Evolutionary conservation across 164 flowering plant genomes (phyloP), one percentile per base, ranked within the genome.

Genomic region (Pachysandra terminalis): DNA sequence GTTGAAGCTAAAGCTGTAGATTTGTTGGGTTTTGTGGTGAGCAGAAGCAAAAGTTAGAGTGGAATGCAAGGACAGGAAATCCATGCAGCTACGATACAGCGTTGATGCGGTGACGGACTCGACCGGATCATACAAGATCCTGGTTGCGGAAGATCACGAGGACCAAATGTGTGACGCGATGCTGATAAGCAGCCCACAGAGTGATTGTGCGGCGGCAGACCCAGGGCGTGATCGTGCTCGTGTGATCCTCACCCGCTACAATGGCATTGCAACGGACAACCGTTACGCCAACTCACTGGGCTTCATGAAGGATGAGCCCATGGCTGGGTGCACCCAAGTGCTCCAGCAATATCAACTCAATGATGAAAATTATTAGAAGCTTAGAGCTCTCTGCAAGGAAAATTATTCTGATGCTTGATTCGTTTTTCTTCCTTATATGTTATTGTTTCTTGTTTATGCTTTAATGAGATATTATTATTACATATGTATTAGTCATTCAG

Each of bases 201-300:
- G 9, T 0, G 65, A 63, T 63, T 91, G 94, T 60, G 56, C 73
- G 0, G 0, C 54, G 61, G 60, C 65, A 0, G 69, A 71, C 17
- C 73, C 80, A 9, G 97, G 87, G 0, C 83, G 91, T 32, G 95
- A 91, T 0, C 81, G 82, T 12, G 81, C 93, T 32, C 84, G 84
- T 27, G 87, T 89, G 19, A 73, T 84, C 70, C 84, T 89, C 70
- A 81, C 85, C 61, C 23, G 67, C 73, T 53, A 73, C 91, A 91
- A 89, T 32, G 97, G 97, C 19, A 81, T 91, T 26, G 65, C 68
- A 0, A 80, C 91, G 0, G 26, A 70, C 68, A 19, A 21, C 0
- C 84, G 97, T 0, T 78, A 56, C 45, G 93, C 89, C 67, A 91
- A 91, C 67, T 62, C 78, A 53, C 48, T 91, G 81, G 89, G 86